Conservation (phyloP, 768 basidiomycete genomes). For the Pleurotus djamor region DNA sequence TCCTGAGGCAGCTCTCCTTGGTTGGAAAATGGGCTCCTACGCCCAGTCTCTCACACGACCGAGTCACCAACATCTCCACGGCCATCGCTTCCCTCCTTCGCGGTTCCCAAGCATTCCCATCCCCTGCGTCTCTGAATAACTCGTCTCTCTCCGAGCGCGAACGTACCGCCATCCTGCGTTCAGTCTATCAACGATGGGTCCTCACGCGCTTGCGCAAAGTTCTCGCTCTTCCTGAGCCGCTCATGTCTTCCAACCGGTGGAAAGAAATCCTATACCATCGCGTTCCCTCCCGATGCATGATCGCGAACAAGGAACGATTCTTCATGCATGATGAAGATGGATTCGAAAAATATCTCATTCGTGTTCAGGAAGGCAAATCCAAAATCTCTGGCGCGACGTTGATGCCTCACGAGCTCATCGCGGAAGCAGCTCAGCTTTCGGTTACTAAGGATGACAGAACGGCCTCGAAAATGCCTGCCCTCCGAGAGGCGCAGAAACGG, state of each 20-base stretch:
- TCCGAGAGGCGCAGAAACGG: conserved; percentile 23
- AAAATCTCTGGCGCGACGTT: conserved; percentile 67
- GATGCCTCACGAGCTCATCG: conserved; percentile 61
- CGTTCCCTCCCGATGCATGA: conserved; percentile 65
- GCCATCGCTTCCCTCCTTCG: conserved; percentile 58
- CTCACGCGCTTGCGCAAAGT: conserved; percentile 53
- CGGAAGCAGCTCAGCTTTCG: conserved; percentile 25
- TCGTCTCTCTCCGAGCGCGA: conserved; percentile 18
- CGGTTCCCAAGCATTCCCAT: conserved; percentile 23
- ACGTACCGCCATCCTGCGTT: conserved; percentile 43
- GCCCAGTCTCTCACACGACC: conserved; percentile 56
- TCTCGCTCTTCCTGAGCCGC: conserved; percentile 48
- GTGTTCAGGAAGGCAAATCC: conserved; percentile 53
- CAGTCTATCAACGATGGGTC: conserved; percentile 56
- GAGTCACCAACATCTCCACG: conserved; percentile 61
- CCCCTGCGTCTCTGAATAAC: conserved; percentile 30
- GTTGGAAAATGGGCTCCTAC: conserved; percentile 74
- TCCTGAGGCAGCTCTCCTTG: conserved; percentile 47
- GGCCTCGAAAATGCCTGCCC: conserved; percentile 14
- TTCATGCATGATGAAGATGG: conserved; percentile 54
- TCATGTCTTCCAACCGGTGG: conserved; percentile 64
- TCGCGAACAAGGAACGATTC: conserved; percentile 52
- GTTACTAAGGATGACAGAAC: background rate
- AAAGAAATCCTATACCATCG: conserved; percentile 52
- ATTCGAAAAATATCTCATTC: conserved; percentile 55